Evolutionary conservation across 1,284 basidiomycete species (phyloP), one percentile per base, ranked within the genome.

Genomic region (Trichosporon ovoides): DNA sequence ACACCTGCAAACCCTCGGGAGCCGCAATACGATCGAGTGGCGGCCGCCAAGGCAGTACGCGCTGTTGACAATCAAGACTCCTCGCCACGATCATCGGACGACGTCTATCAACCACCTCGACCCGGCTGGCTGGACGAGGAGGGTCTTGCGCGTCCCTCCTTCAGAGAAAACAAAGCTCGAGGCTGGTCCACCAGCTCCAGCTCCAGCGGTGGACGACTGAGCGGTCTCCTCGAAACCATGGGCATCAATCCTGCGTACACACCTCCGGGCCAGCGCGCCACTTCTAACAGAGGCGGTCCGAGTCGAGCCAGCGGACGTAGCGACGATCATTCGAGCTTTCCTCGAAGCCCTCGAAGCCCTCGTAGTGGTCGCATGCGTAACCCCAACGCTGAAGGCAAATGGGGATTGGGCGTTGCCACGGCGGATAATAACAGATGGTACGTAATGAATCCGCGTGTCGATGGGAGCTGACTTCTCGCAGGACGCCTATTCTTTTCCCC

Each of bases 181-280:
- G 63, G 63, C 4, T 61, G 68, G 54, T 68, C 62, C 38, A 66
- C 70, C 14, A 68, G 67, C 57, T 69, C 67, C 20, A 71, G 68
- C 56, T 67, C 66, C 10, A 68, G 67, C 22, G 65, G 63, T 1
- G 72, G 58, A 52, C 65, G 56, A 55, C 68, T 49, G 10, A 66
- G 68, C 9, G 70, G 70, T 1, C 58, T 71, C 52, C 59, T 75
- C 38, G 73, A 75, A 56, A 63, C 63, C 14, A 71, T 75, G 63
- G 66, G 67, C 11, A 64, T 73, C 48, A 66, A 65, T 43, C 56
- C 59, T 3, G 58, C 59, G 4, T 61, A 53, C 50, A 53, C 60
- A 1, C 37, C 52, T 7, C 54, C 48, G 1, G 38, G 49, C 7
- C 35, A 19, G 9, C 58, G 58, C 7, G 48, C 38, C 3, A 52